Base-by-base conservation (phyloP, 805 yeast species). In the Spathaspora passalidarum region DNA sequence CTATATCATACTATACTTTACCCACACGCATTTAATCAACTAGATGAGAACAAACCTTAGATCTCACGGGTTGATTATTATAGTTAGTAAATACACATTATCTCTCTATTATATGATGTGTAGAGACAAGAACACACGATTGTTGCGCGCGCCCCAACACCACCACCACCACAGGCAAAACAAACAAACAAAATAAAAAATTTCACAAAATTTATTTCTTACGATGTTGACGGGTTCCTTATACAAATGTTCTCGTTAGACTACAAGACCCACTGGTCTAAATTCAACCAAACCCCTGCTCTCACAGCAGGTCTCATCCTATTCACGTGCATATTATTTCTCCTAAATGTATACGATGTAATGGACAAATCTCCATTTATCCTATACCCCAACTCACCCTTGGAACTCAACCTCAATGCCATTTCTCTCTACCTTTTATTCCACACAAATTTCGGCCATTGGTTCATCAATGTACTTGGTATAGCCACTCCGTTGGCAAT, bases 381-480 rank as follows among this genome's bases (percentile, higher is more conserved):
- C 9, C 69, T 86, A 49, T 68, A 72, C 36, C 86, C 94, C 11
- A 60, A 68, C 42, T 79, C 88, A 2, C 66, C 85, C 4, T 67
- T 78, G 48, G 50, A 60, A 23, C 57, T 72, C 41, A 69, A 70
- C 48, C 55, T 82, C 51, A 75, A 75, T 57, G 59, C 79, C 36
- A 57, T 84, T n/a, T 81, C 94, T 7, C 75, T 87, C 53, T 89
- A 86, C 60, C 86, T 90, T 2, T 63, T 88, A 56, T 81, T 80
- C 22, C 96, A 89, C 62, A 56, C 69, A n/a, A 74, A 78, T 18
- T 51, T 79, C 18, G 49, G 82, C 43, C 96, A 88, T 60, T 66
- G 89, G 60, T 39, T 77, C 3, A 64, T 85, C 55, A 88, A 88
- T 55, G 47, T 79, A 7, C 49, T 80, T 32, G 76, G 84, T 1